Conservation (phyloP, 1,139 yeast species). For the Lodderomyces theae region DNA sequence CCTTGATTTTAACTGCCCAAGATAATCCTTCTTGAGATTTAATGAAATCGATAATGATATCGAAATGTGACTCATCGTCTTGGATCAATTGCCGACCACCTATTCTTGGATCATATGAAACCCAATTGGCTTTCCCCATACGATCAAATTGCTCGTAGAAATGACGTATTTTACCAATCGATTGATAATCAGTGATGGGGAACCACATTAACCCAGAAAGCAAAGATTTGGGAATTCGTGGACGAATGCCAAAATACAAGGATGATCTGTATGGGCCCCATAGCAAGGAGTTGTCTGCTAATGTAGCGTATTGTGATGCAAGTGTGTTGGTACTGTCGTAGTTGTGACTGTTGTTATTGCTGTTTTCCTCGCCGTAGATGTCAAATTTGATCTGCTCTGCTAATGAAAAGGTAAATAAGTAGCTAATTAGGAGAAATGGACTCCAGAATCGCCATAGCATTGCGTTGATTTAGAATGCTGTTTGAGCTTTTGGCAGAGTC, state of each 20-base stretch:
- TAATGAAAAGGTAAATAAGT: slow-evolving; percentile 2
- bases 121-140: slow-evolving; percentile 81
- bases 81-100: slow-evolving; percentile 82
- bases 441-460: slow-evolving; percentile 8
- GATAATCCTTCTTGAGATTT: slow-evolving; percentile 69
- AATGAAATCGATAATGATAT: slow-evolving; percentile 69
- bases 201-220: slow-evolving; percentile 90
- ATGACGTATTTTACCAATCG: slow-evolving; percentile 68
- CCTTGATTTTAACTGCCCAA: slow-evolving; percentile 74
- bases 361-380: neutral
- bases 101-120: slow-evolving; percentile 74
- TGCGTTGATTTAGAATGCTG: neutral
- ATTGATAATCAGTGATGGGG: slow-evolving; percentile 58
- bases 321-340: neutral
- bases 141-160: slow-evolving; percentile 74
- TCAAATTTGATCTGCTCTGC: slow-evolving; percentile 9
- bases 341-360: neutral
- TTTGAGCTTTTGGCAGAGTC: no score
- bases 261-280: slow-evolving; percentile 97
- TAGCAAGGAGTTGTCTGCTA: slow-evolving; percentile 36
- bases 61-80: slow-evolving; percentile 64
- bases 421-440: neutral
- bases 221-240: slow-evolving; percentile 74
- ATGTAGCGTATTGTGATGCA: slow-evolving; percentile 19
- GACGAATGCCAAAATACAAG: slow-evolving; percentile 80